These are phyloP conservation scores for Forsythia suspensa DNA, from an alignment of 257 asterid species.

Conservation along the genomic window DNA sequence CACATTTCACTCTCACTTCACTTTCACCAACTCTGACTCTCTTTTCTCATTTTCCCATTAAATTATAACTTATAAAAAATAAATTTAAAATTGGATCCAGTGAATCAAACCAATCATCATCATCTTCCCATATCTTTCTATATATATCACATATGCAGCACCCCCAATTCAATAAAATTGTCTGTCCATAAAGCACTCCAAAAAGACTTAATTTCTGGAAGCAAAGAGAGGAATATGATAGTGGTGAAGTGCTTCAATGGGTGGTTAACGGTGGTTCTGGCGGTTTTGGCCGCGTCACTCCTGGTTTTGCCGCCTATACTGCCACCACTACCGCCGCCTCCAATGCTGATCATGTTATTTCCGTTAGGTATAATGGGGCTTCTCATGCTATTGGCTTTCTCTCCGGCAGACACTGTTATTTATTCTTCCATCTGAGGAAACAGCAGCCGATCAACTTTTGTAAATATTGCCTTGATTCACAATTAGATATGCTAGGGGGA, in stretches of 20 bases:
- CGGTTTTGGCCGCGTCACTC: constrained; percentile 32
- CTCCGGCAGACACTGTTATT: constrained; percentile 28
- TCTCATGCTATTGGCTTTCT: constrained; percentile 47
- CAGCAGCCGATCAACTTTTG: no score
- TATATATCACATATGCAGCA: not conserved
- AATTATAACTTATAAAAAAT: no score
- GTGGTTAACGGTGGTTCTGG: constrained; percentile 24
- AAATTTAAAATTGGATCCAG: no score
- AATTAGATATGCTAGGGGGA: no score
- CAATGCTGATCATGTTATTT: constrained; percentile 48
- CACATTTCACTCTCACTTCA: not conserved
- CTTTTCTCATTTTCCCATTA: not conserved
- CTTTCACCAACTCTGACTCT: constrained; percentile 3
- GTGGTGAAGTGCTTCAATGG: constrained; percentile 25
- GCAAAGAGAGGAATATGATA: no score
- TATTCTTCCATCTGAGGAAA: constrained; percentile 14
- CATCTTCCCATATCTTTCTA: not conserved
- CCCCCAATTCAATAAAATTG: no score
- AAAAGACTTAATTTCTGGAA: no score
- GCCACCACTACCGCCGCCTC: constrained; percentile 55
- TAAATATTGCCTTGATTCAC: no score
- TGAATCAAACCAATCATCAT: no score
- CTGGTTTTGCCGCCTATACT: constrained; percentile 43
- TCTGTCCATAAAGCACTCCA: no score
- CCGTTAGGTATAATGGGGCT: constrained; percentile 61